These are phyloP conservation scores for Puccinellia tenuiflora DNA, from an alignment of 176 grass and related monocot species.

Conservation along the genomic window DNA sequence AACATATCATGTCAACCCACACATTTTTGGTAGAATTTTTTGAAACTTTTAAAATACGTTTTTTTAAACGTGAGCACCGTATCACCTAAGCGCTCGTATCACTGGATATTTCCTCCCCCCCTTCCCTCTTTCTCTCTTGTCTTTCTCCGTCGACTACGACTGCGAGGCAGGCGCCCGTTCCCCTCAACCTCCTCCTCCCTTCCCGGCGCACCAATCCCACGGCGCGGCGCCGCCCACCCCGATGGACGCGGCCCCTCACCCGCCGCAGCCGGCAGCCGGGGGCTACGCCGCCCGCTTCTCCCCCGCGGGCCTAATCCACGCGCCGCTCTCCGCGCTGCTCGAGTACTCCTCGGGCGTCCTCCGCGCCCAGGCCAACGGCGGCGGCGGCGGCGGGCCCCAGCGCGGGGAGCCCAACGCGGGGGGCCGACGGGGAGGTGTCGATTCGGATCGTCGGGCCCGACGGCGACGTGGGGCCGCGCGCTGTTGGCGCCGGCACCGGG, in stretches of 20 bases:
- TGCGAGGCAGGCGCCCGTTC: neutral
- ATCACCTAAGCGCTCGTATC: too few species aligned
- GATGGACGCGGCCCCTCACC: conserved; percentile 43
- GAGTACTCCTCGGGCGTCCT: conserved; percentile 77
- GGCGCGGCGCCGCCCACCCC: neutral
- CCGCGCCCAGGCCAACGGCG: conserved; percentile 31
- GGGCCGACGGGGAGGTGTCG: conserved; percentile 40
- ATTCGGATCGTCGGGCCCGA: conserved; percentile 67
- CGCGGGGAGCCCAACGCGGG: neutral
- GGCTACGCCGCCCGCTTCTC: conserved; percentile 74
- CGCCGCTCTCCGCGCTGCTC: conserved; percentile 69
- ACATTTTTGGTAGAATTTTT: too few species aligned
- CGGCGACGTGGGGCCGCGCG: conserved; percentile 16
- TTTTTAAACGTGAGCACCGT: too few species aligned
- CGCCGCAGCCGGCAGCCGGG: conserved; percentile 12
- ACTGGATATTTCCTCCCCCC: neutral
- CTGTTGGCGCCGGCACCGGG: neutral
- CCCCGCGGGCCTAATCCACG: conserved; percentile 71
- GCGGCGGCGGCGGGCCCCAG: conserved; percentile 1
- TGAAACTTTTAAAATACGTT: too few species aligned
- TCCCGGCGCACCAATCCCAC: neutral
- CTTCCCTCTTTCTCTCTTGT: neutral
- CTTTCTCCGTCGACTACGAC: neutral
- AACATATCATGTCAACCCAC: too few species aligned
- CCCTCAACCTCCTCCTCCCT: neutral